phyloP scores from a whole-genome alignment of 305 asterid species.

The Solanum hybrid region DNA sequence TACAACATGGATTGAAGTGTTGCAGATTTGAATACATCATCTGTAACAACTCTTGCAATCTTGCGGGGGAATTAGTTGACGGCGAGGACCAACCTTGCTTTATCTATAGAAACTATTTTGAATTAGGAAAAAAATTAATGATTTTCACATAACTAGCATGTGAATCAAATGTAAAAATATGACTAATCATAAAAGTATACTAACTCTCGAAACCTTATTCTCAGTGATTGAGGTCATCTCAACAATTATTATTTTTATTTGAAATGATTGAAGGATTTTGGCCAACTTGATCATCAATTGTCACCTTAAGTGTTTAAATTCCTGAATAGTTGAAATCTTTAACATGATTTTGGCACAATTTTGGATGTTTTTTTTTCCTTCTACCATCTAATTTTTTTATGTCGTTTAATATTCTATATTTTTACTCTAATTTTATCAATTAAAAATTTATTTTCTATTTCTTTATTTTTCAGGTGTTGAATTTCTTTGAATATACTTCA shows the following conservation, averaged over 20 bases:
- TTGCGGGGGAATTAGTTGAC: not conserved
- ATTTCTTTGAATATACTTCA: not conserved
- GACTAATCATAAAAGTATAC: not conserved
- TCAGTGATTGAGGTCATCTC: not conserved
- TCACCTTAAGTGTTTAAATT: not conserved
- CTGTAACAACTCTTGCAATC: not conserved
- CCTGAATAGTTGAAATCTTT: not conserved
- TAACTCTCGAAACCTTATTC: not conserved
- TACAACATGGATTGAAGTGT: not conserved
- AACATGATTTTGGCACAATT: not conserved
- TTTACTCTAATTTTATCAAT: not conserved
- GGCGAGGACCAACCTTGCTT: not conserved
- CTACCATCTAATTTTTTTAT: not conserved
- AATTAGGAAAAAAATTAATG: not conserved
- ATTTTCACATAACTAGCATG: not conserved
- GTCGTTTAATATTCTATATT: not conserved
- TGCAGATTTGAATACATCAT: not conserved
- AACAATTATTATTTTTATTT: not conserved
- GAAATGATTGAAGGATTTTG: not conserved
- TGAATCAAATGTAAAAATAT: not conserved
- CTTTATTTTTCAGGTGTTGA: not conserved
- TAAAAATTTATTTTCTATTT: not conserved
- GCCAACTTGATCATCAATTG: not conserved
- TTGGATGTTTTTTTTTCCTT: not conserved
- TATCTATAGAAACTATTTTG: not conserved